These are phyloP conservation scores for Fonsecaea erecta DNA, from an alignment of 2,329 filamentous ascomycete species.

Conservation along the genomic window DNA sequence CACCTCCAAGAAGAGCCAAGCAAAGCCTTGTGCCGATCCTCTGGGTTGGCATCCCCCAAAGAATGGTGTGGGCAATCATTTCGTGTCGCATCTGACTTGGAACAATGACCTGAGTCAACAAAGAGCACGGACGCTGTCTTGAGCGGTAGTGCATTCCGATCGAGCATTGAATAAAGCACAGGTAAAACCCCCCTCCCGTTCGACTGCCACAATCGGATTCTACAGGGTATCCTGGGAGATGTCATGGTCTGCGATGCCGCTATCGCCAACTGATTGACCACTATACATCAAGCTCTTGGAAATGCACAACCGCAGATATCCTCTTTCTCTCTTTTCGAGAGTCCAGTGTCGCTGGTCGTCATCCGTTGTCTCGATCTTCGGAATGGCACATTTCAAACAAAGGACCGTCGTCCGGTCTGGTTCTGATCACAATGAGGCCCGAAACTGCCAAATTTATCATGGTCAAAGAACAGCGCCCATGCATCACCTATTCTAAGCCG, in stretches of 20 bases:
- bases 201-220: neutral
- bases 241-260: neutral
- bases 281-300: neutral
- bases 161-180: neutral
- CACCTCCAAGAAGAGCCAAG: neutral
- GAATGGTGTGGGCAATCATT: neutral
- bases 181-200: neutral
- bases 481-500: slow-evolving; percentile 6
- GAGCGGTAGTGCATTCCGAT: neutral
- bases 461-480: neutral
- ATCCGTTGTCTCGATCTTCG: neutral
- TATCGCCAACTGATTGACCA: neutral
- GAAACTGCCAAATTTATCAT: neutral
- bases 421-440: neutral
- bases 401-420: neutral
- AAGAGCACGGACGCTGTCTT: slow-evolving; percentile 11
- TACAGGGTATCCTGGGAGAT: neutral
- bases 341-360: neutral
- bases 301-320: neutral
- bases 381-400: neutral
- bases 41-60: neutral
- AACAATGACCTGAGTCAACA: slow-evolving; percentile 3
- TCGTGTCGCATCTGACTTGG: neutral
- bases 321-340: neutral
- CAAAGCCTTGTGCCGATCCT: neutral